Evolutionary conservation across 495 filamentous ascomycete genomes (phyloP), one percentile per base, ranked within the genome.

Genomic region (Podospora anserina): DNA sequence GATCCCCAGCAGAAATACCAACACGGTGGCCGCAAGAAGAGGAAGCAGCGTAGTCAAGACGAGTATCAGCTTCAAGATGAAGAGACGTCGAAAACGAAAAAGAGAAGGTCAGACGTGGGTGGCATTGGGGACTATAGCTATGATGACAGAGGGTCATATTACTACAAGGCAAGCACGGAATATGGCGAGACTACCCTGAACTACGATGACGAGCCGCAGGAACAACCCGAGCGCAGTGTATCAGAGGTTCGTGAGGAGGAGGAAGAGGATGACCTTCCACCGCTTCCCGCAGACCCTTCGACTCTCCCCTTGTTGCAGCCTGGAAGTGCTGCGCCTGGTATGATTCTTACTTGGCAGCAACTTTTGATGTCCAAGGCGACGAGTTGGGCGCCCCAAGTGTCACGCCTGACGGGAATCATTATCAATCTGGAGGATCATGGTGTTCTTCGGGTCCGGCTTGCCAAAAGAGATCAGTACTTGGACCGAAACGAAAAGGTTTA

Each of bases 331-430:
- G 80, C 82, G 49, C 69, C 81, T 4, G 91, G 90, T 13, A 88
- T 90, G 75, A 82, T 94, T 49, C 87, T 99, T 69, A 88, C 90
- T 2, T 99, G 91, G 85, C 92, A 90, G 71, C 85, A 92, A 66
- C 82, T 92, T 65, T 83, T 88, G 30, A 85, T 93, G 74, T 92
- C 91, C 34, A 88, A 87, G 66, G 87, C 82, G 15, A 92, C 89
- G 9, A 90, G 87, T 28, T 96, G 92, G 90, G 85, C 91, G 65
- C 94, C 94, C 0, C 84, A 83, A 65, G 80, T 96, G 55, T 84
- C 83, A 2, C 89, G 88, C 71, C 82, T 88, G 16, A 90, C 91
- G 0, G 92, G 90, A 3, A 78, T 88, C 28, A 80, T 96, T 4
- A 78, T 83, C 23, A 73, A 75, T 9, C 71, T 82, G 18, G 76